phyloP scores from a whole-genome alignment of 192 early-diverging fungal genomes.

The Entomortierella lignicola region DNA sequence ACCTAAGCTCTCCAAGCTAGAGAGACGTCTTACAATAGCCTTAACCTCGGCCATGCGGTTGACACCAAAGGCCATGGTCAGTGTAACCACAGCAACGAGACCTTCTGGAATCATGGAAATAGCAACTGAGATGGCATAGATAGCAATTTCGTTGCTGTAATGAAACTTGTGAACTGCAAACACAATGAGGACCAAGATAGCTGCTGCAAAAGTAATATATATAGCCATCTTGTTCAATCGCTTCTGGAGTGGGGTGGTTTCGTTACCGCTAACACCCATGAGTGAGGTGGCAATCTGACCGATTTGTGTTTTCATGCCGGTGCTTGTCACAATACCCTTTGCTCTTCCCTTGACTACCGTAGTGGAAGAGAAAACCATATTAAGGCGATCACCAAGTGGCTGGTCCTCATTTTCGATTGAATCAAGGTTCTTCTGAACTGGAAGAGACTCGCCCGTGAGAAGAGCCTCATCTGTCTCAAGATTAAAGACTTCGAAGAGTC shows the following conservation, averaged over 20 bases:
- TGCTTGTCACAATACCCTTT: constrained; percentile 88
- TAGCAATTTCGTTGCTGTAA: constrained; percentile 67
- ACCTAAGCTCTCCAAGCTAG: constrained; percentile 90
- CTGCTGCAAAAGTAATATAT: constrained; percentile 77
- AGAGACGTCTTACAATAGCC: constrained; percentile 90
- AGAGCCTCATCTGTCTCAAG: constrained; percentile 94
- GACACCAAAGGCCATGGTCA: constrained; percentile 95
- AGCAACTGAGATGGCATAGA: constrained; percentile 87
- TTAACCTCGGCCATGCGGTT: constrained; percentile 84
- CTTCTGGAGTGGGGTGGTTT: constrained; percentile 75
- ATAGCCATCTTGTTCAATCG: constrained; percentile 80
- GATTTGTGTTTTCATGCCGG: constrained; percentile 91
- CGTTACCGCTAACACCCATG: constrained; percentile 61
- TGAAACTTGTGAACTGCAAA: constrained; percentile 80
- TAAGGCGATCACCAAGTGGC: constrained; percentile 90
- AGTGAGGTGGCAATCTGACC: constrained; percentile 92
- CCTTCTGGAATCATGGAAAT: constrained; percentile 98
- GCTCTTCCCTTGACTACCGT: constrained; percentile 90
- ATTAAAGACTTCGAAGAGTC: constrained; percentile 86
- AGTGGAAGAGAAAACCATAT: constrained; percentile 92
- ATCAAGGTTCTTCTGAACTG: constrained; percentile 77
- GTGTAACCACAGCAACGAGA: constrained; percentile 89
- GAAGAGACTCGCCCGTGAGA: constrained; percentile 91
- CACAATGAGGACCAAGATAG: constrained; percentile 83
- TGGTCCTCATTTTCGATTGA: constrained; percentile 74